phyloP scores from a whole-genome alignment of 2,329 filamentous ascomycete species.

The Scolecobasidium constrictum region DNA sequence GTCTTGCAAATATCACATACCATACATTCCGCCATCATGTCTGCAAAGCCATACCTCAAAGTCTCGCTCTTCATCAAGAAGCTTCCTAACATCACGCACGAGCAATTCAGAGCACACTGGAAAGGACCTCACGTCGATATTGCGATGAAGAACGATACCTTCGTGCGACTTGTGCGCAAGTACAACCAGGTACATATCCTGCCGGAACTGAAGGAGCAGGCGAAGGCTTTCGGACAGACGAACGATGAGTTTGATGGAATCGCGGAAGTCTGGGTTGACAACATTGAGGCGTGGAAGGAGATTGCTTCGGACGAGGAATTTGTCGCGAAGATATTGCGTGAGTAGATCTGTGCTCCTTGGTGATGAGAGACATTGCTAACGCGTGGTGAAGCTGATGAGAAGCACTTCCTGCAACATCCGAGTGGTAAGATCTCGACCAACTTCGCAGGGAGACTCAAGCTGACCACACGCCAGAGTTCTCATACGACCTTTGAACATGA shows the following conservation, averaged over 20 bases:
- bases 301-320: constrained; percentile 15
- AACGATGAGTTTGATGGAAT: constrained; percentile 15
- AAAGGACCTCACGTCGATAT: constrained; percentile 17
- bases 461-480: too few relatives aligned
- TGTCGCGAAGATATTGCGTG: constrained; percentile 11
- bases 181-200: constrained; percentile 16
- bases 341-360: background rate
- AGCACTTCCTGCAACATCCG: constrained; percentile 11
- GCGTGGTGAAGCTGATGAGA: constrained; percentile 11
- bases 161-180: constrained; percentile 13
- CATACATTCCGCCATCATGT: background rate
- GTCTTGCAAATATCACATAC: background rate
- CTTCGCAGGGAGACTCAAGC: too few relatives aligned
- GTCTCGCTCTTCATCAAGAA: constrained; percentile 19
- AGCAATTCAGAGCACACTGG: constrained; percentile 21
- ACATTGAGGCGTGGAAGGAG: constrained; percentile 13
- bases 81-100: constrained; percentile 18
- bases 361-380: background rate
- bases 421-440: too few relatives aligned
- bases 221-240: constrained; percentile 13
- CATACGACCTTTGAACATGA: too few relatives aligned
- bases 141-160: constrained; percentile 16
- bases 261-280: constrained; percentile 16
- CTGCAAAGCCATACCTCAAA: constrained; percentile 13
- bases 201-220: constrained; percentile 11